phyloP scores from a whole-genome alignment of 441 rosid genomes.

The Populus trichocarpa region DNA sequence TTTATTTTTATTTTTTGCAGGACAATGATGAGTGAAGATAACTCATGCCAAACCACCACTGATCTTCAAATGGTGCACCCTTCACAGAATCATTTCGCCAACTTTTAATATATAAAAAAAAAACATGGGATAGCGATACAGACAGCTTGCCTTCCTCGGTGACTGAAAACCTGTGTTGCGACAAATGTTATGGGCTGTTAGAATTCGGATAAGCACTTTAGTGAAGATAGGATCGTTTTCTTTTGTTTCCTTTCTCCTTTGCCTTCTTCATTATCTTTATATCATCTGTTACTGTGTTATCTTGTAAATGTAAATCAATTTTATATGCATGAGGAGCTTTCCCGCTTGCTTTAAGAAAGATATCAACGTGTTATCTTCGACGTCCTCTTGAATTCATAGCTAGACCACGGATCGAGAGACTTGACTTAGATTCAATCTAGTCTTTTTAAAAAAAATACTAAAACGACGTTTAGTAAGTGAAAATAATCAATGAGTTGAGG shows the following conservation, averaged over 20 bases:
- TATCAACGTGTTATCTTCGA: no score
- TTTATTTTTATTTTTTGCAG: slow-evolving; percentile 18
- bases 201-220: slow-evolving; percentile 14
- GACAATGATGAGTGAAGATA: slow-evolving; percentile 62
- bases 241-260: neutral
- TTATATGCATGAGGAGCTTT: slow-evolving; percentile 26
- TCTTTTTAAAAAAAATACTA: no score
- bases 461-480: no score
- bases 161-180: neutral
- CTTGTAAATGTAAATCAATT: slow-evolving; percentile 40
- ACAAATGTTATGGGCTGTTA: neutral
- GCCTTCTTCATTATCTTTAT: neutral
- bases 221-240: slow-evolving; percentile 27
- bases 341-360: slow-evolving; percentile 11
- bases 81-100: slow-evolving; percentile 67
- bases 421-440: no score
- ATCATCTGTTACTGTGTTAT: slow-evolving; percentile 10
- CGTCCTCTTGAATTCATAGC: no score
- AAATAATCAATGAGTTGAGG: no score
- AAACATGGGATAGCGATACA: neutral
- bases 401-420: no score
- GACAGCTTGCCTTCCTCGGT: neutral
- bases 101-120: slow-evolving; percentile 39
- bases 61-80: slow-evolving; percentile 77
- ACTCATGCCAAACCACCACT: slow-evolving; percentile 68